Base-by-base conservation (phyloP, 768 basidiomycete species). In the Pleurotus cornucopiae region DNA sequence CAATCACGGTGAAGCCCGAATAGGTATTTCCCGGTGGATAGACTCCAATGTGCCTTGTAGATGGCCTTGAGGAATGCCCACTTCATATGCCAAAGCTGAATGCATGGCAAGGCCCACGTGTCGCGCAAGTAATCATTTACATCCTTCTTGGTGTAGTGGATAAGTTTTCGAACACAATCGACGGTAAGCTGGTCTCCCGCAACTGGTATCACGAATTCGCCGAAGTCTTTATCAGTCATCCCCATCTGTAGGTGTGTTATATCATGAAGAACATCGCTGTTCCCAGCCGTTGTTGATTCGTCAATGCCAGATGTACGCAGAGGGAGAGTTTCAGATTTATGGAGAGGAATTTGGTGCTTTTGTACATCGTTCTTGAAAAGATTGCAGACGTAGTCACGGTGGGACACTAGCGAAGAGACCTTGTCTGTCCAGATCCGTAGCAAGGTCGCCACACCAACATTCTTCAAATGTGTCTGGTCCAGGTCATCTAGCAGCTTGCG, bases 21-120 rank as follows among this genome's bases (percentile, higher is more conserved):
- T 5, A 46, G 54, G 0, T 16, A 54, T n/a, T 58, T 54, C 0
- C 16, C 57, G 2, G 54, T 16, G 18, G 41, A 34, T 5, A 6
- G 9, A 45, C 25, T 39, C 60, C 58, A 61, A 54, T 62, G 58
- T 7, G 60, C 49, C 1, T 49, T 41, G 16, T 62, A 58, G 18
- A 64, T 61, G 4, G 46, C 37, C 39, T 62, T 61, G 45, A 58
- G 60, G 46, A 52, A 58, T 1, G 30, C 46, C 63, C 63, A 64
- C 16, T 61, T 60, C 44, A 64, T 46, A 20, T 64, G 61, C 61
- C 63, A 64, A 0, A 64, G 20, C 43, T 64, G 63, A 16, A 64
- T 62, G 2, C 62, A 16, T 2, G 61, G 63, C 21, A 64, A 56
- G 1, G 56, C 61, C 61, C 63, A 64, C n/a, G 59, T 37, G 38